Base-by-base conservation (phyloP, 75 land plant species). In the Gnetum montanum region DNA sequence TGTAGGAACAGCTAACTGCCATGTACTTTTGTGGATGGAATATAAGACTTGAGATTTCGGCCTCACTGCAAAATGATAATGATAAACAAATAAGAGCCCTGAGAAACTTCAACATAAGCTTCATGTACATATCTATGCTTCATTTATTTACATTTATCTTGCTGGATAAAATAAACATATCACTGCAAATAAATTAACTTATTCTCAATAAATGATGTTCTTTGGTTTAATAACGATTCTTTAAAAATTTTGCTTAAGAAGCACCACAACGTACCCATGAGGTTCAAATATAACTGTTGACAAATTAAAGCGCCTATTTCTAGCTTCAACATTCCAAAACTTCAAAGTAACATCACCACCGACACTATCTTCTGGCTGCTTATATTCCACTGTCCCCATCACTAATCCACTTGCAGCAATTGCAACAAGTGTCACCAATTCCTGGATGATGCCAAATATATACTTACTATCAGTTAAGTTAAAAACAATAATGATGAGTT, bases 231-330 rank as follows among this genome's bases (percentile, higher is more conserved):
- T n/a, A n/a, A n/a, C n/a, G n/a, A n/a, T n/a, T n/a, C n/a, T n/a
- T n/a, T n/a, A n/a, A n/a, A n/a, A n/a, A n/a, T n/a, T n/a, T n/a
- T n/a, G n/a, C n/a, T n/a, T n/a, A n/a, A n/a, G n/a, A n/a, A n/a
- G n/a, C n/a, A 38, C 29, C 34, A 52, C 37, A 25, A 10, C 24
- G n/a, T 43, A 68, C 90, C 95, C 75, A 58, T 88, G 86, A 41
- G 81, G 84, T 49, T 85, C 89, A 59, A 81, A 83, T 35, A 93
- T 68, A 48, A 80, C 53, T 18, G 98, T 93, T 26, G 85, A 67
- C 31, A 85, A 60, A 54, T 60, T 61, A 52, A 66, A 88, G 0
- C 67, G 64, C 46, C 63, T 65, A 3, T 41, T 60, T 1, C 59
- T 60, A 28, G 73, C 46, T 15, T 63, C 67, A 44, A 52, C 55